These are phyloP conservation scores for Babesia gibsoni DNA, from an alignment of 169 alveolate species.

Conservation along the genomic window DNA sequence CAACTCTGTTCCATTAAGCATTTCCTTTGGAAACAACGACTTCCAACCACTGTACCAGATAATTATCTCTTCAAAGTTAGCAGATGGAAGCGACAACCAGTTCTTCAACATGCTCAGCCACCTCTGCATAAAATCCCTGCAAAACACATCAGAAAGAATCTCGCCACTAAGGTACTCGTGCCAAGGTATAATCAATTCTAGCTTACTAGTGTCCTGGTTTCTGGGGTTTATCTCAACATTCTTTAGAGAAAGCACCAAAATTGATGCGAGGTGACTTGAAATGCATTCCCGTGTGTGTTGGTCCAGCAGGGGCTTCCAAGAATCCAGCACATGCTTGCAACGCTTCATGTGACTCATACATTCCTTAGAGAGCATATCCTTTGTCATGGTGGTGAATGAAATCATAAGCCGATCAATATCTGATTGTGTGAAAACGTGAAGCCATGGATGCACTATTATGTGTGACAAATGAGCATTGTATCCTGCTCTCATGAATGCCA, in stretches of 20 bases:
- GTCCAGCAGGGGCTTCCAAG: slow-evolving; percentile 17
- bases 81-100: slow-evolving; percentile 25
- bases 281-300: background rate
- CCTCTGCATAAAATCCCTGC: slow-evolving; percentile 19
- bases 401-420: background rate
- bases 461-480: slow-evolving; percentile 2
- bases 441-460: slow-evolving; percentile 52
- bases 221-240: slow-evolving; percentile 34
- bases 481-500: background rate
- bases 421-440: background rate
- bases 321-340: background rate
- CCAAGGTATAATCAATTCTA: slow-evolving; percentile 26
- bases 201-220: slow-evolving; percentile 35
- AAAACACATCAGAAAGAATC: background rate
- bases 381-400: background rate
- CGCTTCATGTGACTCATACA: background rate
- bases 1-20: background rate
- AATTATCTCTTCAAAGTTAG: slow-evolving; percentile 30
- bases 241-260: background rate
- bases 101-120: slow-evolving; percentile 24
- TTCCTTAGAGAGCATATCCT: slow-evolving; percentile 14
- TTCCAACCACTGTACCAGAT: slow-evolving; percentile 53
- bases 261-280: background rate
- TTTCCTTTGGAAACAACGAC: slow-evolving; percentile 5
- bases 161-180: slow-evolving; percentile 9